phyloP scores from a whole-genome alignment of 129 eudicot species.

The Pulicaria dysenterica region DNA sequence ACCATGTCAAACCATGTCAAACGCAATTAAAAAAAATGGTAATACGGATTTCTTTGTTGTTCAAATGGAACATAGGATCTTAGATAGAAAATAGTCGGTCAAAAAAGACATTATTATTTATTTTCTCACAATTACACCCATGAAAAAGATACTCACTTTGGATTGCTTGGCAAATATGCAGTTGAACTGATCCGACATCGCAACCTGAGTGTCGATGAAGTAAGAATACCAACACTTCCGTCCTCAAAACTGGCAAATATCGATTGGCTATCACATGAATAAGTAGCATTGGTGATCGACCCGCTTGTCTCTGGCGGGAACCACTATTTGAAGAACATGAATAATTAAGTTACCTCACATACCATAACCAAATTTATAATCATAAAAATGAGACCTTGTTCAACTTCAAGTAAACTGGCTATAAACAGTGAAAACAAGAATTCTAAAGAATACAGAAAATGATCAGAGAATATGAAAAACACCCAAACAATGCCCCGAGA shows the following conservation, averaged over 20 bases:
- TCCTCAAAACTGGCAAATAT: conserved; percentile 76
- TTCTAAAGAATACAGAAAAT: no score
- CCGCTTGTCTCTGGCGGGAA: conserved; percentile 76
- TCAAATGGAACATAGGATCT: no score
- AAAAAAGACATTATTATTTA: background rate
- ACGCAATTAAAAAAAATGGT: background rate
- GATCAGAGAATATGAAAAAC: background rate
- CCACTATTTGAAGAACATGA: conserved; percentile 49
- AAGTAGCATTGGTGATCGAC: conserved; percentile 81
- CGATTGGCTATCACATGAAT: conserved; percentile 82
- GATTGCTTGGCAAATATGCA: conserved; percentile 65
- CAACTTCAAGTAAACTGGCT: background rate
- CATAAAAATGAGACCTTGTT: background rate
- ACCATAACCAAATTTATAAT: background rate
- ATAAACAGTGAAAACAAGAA: no score
- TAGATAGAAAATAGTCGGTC: no score
- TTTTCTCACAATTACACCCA: background rate
- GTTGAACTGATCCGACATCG: conserved; percentile 71
- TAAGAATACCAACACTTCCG: conserved; percentile 80
- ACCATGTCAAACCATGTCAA: background rate
- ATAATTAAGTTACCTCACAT: conserved; percentile 1
- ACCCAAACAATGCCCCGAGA: background rate
- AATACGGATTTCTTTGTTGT: no score
- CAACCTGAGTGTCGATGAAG: conserved; percentile 67
- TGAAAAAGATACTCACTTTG: conserved; percentile 47